phyloP scores from a whole-genome alignment of 108 stramenopile genomes.

The Nitzschia sp. region DNA sequence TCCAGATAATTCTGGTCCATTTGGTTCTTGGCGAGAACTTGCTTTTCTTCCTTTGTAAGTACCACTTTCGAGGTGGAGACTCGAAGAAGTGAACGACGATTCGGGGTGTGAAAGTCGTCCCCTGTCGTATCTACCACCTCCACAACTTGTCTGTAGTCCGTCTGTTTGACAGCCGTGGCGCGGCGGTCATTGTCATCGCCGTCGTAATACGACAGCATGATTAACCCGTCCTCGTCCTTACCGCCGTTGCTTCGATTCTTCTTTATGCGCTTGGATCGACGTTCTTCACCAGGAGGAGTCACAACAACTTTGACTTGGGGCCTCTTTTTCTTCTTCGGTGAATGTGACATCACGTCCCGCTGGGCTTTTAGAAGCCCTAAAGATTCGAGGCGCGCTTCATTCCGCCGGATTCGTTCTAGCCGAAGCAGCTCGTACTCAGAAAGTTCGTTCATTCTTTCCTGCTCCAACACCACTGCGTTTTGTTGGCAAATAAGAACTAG shows the following conservation, averaged over 20 bases:
- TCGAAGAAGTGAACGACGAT: too few species aligned
- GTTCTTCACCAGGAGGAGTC: background rate
- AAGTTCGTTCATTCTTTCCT: slow-evolving; percentile 18
- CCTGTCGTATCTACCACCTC: background rate
- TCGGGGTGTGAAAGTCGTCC: background rate
- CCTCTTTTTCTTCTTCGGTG: background rate
- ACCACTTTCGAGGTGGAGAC: too few species aligned
- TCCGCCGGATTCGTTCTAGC: slow-evolving; percentile 38
- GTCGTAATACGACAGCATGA: slow-evolving; percentile 14
- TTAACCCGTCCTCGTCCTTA: background rate
- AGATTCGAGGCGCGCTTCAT: slow-evolving; percentile 37
- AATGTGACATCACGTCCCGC: background rate
- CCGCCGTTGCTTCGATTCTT: slow-evolving; percentile 3
- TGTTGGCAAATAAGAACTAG: too few species aligned
- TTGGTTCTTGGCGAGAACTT: background rate
- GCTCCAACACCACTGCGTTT: background rate
- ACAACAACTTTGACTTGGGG: background rate
- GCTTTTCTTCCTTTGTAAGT: slow-evolving; percentile 2
- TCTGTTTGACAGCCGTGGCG: background rate
- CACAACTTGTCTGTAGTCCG: background rate
- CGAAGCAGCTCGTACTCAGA: slow-evolving; percentile 47
- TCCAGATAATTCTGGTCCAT: slow-evolving; percentile 14
- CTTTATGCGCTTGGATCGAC: slow-evolving; percentile 19
- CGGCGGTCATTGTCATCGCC: background rate
- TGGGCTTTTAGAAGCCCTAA: slow-evolving; percentile 36